These are phyloP conservation scores for Penicillium nordicum DNA, from an alignment of 2,329 filamentous ascomycete genomes.

Conservation along the genomic window DNA sequence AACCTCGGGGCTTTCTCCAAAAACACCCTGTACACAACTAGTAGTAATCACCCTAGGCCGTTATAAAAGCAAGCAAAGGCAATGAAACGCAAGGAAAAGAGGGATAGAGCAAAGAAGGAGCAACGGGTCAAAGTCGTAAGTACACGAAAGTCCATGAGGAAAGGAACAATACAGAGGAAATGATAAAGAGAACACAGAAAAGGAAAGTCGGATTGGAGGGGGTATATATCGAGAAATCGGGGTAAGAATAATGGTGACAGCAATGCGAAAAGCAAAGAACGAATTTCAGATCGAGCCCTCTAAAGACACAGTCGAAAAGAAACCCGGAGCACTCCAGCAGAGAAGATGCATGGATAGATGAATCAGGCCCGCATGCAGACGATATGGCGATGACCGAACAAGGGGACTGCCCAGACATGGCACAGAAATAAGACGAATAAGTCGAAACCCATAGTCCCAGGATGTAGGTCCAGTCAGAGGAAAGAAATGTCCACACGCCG, in stretches of 20 bases:
- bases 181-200: conserved; percentile 5
- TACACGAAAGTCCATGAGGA: conserved; percentile 18
- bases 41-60: background rate
- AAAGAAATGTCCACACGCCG: conserved; percentile 16
- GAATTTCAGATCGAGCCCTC: background rate
- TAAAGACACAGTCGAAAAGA: background rate
- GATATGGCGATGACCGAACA: background rate
- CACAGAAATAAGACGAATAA: background rate
- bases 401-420: background rate
- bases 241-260: conserved; percentile 11
- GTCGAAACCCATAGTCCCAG: background rate
- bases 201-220: conserved; percentile 16
- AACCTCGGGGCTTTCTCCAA: background rate
- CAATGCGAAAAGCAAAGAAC: background rate
- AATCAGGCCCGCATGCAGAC: background rate
- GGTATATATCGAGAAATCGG: conserved; percentile 22
- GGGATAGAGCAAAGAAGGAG: background rate
- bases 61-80: background rate
- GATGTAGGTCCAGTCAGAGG: background rate
- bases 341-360: background rate
- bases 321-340: background rate
- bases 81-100: background rate
- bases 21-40: conserved; percentile 17
- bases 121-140: conserved; percentile 13
- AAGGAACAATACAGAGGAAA: conserved; percentile 13